Evolutionary conservation across 371 early-diverging fungal genomes (phyloP).

Genomic region (Zychaea mexicana): DNA sequence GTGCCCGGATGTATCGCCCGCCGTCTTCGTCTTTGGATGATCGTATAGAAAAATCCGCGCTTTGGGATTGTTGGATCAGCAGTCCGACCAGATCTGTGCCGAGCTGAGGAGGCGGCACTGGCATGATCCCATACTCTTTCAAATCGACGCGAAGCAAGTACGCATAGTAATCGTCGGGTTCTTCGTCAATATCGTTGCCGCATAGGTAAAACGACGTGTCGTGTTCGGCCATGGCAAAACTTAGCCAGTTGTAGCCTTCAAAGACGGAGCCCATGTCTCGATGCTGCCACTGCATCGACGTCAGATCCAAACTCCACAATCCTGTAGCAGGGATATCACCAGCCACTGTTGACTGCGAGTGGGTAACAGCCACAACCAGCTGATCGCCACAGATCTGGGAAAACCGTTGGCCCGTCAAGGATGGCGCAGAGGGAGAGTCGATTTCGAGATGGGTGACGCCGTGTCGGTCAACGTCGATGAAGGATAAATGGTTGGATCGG

Average conservation of each 20-base stretch:
- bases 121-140: slow-evolving; percentile 59
- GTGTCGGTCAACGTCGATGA: slow-evolving; percentile 54
- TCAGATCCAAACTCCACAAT: slow-evolving; percentile 65
- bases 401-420: slow-evolving; percentile 66
- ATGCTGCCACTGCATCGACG: slow-evolving; percentile 66
- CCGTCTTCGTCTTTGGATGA: slow-evolving; percentile 42
- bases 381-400: slow-evolving; percentile 67
- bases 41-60: slow-evolving; percentile 59
- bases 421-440: slow-evolving; percentile 56
- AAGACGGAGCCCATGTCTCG: slow-evolving; percentile 55
- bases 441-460: slow-evolving; percentile 55
- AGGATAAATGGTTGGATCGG: slow-evolving; percentile 57
- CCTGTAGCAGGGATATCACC: slow-evolving; percentile 43
- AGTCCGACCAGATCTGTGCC: slow-evolving; percentile 57
- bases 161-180: slow-evolving; percentile 64
- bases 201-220: slow-evolving; percentile 58
- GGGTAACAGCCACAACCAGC: slow-evolving; percentile 63
- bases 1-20: slow-evolving; percentile 39
- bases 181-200: slow-evolving; percentile 54
- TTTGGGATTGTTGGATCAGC: slow-evolving; percentile 40
- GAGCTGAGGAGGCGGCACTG: slow-evolving; percentile 56
- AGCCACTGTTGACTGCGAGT: slow-evolving; percentile 37
- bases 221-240: slow-evolving; percentile 65
- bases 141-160: slow-evolving; percentile 60
- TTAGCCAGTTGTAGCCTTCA: slow-evolving; percentile 63